A percentile compares a stretch with the other conserved stretches of the same genome.
Conservation (phyloP, 176 grass and related monocot genomes). For the Avena insularis region DNA sequence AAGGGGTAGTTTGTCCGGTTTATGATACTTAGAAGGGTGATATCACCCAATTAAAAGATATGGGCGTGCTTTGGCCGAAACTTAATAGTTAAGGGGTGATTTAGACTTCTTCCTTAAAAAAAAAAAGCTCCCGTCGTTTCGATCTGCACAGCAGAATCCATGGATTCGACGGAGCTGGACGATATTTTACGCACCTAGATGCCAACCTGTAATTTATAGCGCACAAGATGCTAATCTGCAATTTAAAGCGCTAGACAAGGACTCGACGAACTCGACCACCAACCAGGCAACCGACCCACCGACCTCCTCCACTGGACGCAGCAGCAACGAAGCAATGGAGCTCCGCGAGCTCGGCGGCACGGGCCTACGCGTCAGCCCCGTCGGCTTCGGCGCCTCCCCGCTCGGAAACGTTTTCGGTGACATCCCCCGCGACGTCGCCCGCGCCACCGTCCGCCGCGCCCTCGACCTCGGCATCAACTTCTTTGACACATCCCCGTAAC, state of each 20-base stretch:
- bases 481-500: conserved; percentile 89
- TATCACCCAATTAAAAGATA: no score
- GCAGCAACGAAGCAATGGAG: conserved; percentile 54
- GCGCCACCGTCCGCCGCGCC: conserved; percentile 75
- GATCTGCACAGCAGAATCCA: not conserved
- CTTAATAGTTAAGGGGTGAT: no score
- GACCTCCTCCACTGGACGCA: not conserved
- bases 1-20: no score
- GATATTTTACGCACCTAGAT: not conserved
- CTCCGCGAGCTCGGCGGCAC: conserved; percentile 70
- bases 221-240: not conserved
- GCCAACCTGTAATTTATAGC: not conserved
- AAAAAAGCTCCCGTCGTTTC: not conserved
- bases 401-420: conserved; percentile 81
- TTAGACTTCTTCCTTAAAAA: no score
- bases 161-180: not conserved
- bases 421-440: conserved; percentile 56
- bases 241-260: not conserved
- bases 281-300: not conserved
- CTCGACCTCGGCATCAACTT: conserved; percentile 89
- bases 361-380: conserved; percentile 67
- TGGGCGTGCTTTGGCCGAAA: no score
- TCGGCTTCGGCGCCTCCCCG: conserved; percentile 91
- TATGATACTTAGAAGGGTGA: no score
- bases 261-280: not conserved